Base-by-base conservation (phyloP, 2,329 filamentous ascomycete genomes). In the Nothophoma quercina region DNA sequence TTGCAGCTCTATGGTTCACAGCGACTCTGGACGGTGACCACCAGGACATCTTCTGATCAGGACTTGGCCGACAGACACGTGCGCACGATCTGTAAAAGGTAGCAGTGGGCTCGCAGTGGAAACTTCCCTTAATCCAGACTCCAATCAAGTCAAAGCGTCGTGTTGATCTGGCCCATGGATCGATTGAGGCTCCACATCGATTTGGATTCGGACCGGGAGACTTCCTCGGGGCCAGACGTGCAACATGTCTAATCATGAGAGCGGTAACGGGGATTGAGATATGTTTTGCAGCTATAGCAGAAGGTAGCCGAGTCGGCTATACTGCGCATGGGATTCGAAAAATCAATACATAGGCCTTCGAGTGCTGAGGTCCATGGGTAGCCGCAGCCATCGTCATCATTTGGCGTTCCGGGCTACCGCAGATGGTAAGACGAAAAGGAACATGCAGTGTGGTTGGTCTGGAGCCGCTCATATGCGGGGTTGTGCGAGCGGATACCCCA, bases 391-490 rank as follows among this genome's bases (percentile, higher is more conserved):
- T 34, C 16, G 42, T 53, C 36, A 32, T 42, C 4, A 48, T 42
- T 43, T 47, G 21, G 29, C 23, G 32, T 26, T 30, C 16, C 51
- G 56, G 56, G 42, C 34, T 56, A 55, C 54, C 35, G 22, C 6
- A 54, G 51, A 3, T n/a, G 43, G 59, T 29, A 62, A 60, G 46
- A 25, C 56, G 54, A 22, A n/a, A 2, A 10, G 29, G 16, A 33
- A 36, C 21, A 23, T 13, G 22, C 10, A 29, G 7, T 33, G 10
- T 51, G 34, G 35, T 35, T 53, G 43, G 50, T 56, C 15, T 33
- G 21, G 32, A 7, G 23, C 12, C 12, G 7, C 8, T 16, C 23
- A 15, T 25, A 51, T 59, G 63, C 59, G 61, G 63, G 61, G 63
- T n/a, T n/a, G n/a, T n/a, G n/a, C n/a, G n/a, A n/a, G n/a, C n/a